Evolutionary conservation across 164 flowering plant species (phyloP), one percentile per base, ranked within the genome.

Genomic region (Berberis thunbergii): DNA sequence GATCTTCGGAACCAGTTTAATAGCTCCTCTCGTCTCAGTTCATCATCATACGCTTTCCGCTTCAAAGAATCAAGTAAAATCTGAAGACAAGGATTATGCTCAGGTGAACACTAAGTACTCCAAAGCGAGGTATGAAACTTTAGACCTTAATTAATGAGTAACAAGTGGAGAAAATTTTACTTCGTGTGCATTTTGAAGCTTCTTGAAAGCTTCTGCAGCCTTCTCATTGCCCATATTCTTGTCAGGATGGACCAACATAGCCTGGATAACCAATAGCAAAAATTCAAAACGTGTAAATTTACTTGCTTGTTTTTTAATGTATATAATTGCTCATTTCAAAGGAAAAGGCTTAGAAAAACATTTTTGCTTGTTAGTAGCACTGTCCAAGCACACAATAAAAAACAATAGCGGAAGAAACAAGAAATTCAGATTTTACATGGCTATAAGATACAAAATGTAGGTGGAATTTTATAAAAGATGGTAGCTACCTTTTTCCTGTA

Each of bases 191-290:
- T 95, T 95, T 73, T 95, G 99, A 76, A 95, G 97, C 68, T 89
- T 95, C 78, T 95, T 87, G 77, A 95, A 95, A 69, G 99, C 97
- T 74, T 95, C 99, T n/a, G 84, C 97, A 72, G 99, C 97, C 71
- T 86, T 91, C 71, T 91, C 99, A 72, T 95, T 85, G 44, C 99
- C 97, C 94, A 85, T 86, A 72, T 95, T 95, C 80, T 95, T 91
- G 79, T 95, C 99, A 67, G 99, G 99, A 77, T 95, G 99, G 64
- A 95, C 99, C 59, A 95, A 83, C 96, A 95, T 95, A 57, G 99
- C 99, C 99, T 95, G 71, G 54, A 58, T 13, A 67, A 49, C 6
- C 59, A 70, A 63, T 57, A 10, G 52, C 44, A 63, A 60, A 68
- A 57, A 43, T 11, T 61, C 55, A 72, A 41, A 49, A 6, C 26